Base-by-base conservation (phyloP, 768 basidiomycete species). In the Lenzites betulinus region DNA sequence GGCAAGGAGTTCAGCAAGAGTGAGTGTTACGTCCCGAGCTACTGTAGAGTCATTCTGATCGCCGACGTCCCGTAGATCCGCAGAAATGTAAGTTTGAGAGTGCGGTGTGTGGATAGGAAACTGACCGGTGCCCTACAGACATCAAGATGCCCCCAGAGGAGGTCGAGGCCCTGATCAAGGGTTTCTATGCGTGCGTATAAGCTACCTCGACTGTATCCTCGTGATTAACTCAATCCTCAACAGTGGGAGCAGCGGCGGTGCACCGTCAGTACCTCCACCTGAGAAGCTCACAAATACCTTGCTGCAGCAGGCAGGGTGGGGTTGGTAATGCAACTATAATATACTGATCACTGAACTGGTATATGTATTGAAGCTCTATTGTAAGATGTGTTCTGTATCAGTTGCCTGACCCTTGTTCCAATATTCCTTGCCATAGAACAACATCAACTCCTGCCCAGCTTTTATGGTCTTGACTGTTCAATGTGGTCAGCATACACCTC, bases 1-100 rank as follows among this genome's bases (percentile, higher is more conserved):
- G 91, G 90, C 43, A 92, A 89, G 71, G 90, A 93, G 64, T 91
- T 92, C 66, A 92, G 90, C 71, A 91, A 89, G 76, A 91, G 92
- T 92, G 64, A 68, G 83, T 76, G 2, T 64, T 13, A 20, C 36
- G 20, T 50, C 33, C 26, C 38, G 44, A 26, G 1, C 26, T 3
- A 7, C 18, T 2, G 23, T 54, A 28, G 47, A 57, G 18, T 23
- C 5, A 6, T 8, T 16, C 66, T 55, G 53, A 61, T 49, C 56
- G 35, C 7, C 1, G 6, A n/a, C 23, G 13, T 23, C 28, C 41
- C 28, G 16, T 48, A 89, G 87, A 89, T 72, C 86, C 88, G n/a
- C 80, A 82, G 69, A 89, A 90, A 72, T 89, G 87, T 88, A 67
- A 47, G 85, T 39, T 18, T 0, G 25, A 12, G 50, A 7, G 36